Percentiles rank a stretch among this genome's conserved stretches.
Conservation (phyloP, 1,284 basidiomycete genomes). For the Sphagnurus paluster region DNA sequence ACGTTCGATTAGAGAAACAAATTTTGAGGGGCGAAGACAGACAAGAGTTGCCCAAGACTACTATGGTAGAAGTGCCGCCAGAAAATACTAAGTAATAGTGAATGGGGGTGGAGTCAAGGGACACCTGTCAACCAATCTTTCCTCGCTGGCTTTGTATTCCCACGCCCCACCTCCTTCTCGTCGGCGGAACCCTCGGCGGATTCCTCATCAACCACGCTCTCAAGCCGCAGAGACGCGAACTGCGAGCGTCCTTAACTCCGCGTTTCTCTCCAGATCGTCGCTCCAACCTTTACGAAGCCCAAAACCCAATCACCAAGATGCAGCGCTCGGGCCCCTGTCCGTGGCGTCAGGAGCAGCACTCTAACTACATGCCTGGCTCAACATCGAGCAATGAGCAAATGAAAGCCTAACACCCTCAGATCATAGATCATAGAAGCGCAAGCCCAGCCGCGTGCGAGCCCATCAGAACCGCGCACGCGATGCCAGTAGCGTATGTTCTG, state of each 20-base stretch:
- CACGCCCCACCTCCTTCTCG: constrained; percentile 29
- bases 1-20: constrained; percentile 27
- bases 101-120: constrained; percentile 32
- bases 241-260: no score
- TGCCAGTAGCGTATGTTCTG: no score
- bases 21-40: constrained; percentile 39
- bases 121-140: constrained; percentile 24
- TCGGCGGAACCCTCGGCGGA: constrained; percentile 17
- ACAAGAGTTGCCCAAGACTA: constrained; percentile 39
- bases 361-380: neutral
- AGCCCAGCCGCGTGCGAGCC: neutral
- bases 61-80: constrained; percentile 38
- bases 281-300: no score
- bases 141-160: constrained; percentile 33
- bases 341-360: no score
- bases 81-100: constrained; percentile 44
- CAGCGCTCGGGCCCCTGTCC: no score
- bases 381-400: neutral
- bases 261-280: no score
- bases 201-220: constrained; percentile 14
- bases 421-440: constrained; percentile 3
- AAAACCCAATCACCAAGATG: no score
- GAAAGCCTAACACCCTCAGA: neutral
- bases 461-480: neutral
- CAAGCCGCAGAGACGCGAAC: no score